Evolutionary conservation across 305 asterid species (phyloP).

Genomic region (Plantago lanceolata): DNA sequence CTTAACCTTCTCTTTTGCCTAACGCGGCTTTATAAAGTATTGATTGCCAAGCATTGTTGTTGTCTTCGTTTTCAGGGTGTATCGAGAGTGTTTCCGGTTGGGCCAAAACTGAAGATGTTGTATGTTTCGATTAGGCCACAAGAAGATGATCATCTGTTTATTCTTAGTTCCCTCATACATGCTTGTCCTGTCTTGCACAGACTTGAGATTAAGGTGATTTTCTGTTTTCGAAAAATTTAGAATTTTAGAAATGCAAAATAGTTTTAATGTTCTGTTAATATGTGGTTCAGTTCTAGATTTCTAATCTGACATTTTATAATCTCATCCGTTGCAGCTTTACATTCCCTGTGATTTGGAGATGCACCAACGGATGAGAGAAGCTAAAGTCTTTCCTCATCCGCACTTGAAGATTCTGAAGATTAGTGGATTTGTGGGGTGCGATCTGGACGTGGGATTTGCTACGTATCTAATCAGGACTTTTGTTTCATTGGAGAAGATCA

Average conservation of each 20-base stretch:
- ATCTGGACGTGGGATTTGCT: too few relatives aligned
- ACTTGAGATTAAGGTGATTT: neutral
- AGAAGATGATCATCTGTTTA: neutral
- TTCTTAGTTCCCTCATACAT: neutral
- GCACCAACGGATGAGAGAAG: neutral
- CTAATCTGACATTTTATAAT: neutral
- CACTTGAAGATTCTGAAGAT: too few relatives aligned
- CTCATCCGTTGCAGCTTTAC: neutral
- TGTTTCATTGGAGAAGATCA: neutral
- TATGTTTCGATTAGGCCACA: neutral
- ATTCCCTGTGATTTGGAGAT: neutral
- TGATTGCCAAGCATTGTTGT: neutral
- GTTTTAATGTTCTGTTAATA: too few relatives aligned
- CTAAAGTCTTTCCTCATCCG: too few relatives aligned
- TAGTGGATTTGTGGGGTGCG: too few relatives aligned
- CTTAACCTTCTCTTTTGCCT: neutral
- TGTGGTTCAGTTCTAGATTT: neutral
- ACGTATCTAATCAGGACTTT: too few relatives aligned
- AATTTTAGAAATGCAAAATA: too few relatives aligned
- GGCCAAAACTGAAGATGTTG: conserved; percentile 5
- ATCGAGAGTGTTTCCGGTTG: neutral
- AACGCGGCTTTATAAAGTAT: neutral
- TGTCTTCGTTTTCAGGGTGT: neutral
- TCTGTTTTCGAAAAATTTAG: too few relatives aligned
- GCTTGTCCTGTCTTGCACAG: conserved; percentile 1